Evolutionary conservation across 1,139 yeast species (phyloP), one percentile per base, ranked within the genome.

Genomic region (Geotrichum siamense): DNA sequence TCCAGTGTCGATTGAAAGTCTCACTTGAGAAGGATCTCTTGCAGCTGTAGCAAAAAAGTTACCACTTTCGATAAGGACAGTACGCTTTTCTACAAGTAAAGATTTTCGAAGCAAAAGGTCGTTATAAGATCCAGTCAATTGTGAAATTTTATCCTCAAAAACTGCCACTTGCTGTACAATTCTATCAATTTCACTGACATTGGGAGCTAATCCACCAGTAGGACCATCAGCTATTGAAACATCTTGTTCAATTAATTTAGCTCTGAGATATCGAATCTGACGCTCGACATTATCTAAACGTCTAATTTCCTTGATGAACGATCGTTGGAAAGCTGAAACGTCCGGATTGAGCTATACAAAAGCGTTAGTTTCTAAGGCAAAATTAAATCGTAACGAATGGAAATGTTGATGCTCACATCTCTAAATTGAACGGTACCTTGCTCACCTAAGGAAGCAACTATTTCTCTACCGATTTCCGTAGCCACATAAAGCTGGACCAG

Each of bases 401-500:
- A 35, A 21, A 23, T 31, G 19, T 10, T 28, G 16, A 25, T 3
- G 44, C 51, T 23, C 44, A 52, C 56, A 64, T 89, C 96, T 51
- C 95, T 71, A 62, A 89, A 85, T 61, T 89, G 96, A 21, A 91
- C 82, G 44, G 76, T 70, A 1, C 96, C 96, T 48, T 82, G 67
- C 50, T 78, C 78, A 6, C 98, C 98, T 33, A 91, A 67, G 2
- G 81, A 75, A 43, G 82, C 79, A 12, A 87, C 93, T 49, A 86
- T 79, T 50, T 87, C 94, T 51, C 97, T 72, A 5, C 94, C 84
- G 49, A 86, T 77, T 62, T 91, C 98, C 27, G 81, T 77, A n/a
- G 97, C 86, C 43, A 91, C 79, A 63, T 84, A 91, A 60, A 91
- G 75, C 67, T 91, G 97, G 34, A 89, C 87, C 52, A 89, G 72